Conservation (phyloP, 179 eudicot genomes). For the Spergularia azorica region DNA sequence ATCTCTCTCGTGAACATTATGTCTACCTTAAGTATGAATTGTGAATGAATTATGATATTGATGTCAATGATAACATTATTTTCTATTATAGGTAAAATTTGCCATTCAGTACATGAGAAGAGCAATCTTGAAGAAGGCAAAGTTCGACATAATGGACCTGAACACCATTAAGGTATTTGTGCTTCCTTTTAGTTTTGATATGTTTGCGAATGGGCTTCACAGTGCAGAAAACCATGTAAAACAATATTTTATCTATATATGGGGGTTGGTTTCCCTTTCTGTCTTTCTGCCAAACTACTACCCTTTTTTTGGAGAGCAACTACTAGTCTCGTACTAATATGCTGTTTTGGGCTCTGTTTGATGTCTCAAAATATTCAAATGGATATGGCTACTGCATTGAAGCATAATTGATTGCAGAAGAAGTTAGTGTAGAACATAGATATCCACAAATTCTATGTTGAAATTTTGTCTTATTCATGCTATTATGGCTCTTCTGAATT, state of each 20-base stretch:
- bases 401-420: too few relatives aligned
- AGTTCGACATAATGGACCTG: slow-evolving; percentile 85
- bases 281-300: background rate
- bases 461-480: too few relatives aligned
- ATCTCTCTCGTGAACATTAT: background rate
- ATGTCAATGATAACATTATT: background rate
- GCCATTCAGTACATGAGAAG: slow-evolving; percentile 98
- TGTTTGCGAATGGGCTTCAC: background rate
- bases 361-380: background rate
- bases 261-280: too few relatives aligned
- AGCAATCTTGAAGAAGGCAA: slow-evolving; percentile 88
- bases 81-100: slow-evolving; percentile 70
- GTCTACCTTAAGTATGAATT: background rate
- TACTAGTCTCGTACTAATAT: too few relatives aligned
- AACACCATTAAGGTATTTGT: slow-evolving; percentile 77
- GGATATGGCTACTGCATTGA: too few relatives aligned
- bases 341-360: too few relatives aligned
- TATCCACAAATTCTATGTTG: too few relatives aligned
- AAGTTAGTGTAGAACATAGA: too few relatives aligned
- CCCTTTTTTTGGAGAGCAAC: background rate
- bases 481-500: background rate
- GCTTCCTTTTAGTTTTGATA: slow-evolving; percentile 15
- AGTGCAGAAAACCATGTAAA: background rate
- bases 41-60: background rate
- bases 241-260: background rate